These are phyloP conservation scores for Allantophomopsis cytisporea DNA, from an alignment of 2,329 filamentous ascomycete genomes.

Conservation along the genomic window DNA sequence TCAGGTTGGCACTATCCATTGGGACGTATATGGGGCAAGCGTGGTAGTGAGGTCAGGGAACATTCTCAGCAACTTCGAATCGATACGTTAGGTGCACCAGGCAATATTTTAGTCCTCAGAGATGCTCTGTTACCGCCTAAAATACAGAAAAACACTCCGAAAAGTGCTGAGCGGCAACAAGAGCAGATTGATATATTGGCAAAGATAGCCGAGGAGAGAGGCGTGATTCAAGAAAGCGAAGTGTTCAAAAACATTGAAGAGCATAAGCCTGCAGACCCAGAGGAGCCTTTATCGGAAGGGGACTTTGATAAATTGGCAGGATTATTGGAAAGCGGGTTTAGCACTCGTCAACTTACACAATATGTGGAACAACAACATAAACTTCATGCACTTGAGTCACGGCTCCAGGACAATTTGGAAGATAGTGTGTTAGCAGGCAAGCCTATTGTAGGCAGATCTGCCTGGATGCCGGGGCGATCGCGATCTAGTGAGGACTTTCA, in stretches of 20 bases:
- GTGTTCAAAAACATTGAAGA: conserved; percentile 15
- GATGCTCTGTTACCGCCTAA: conserved; percentile 10
- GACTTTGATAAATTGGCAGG: conserved; percentile 14
- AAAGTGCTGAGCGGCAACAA: conserved; percentile 1
- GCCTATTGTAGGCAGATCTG: conserved; percentile 8
- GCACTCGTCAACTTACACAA: conserved; percentile 12
- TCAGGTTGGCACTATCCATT: not conserved
- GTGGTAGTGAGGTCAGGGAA: conserved; percentile 9
- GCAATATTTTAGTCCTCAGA: conserved; percentile 17
- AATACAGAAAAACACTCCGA: not conserved
- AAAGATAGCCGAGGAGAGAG: conserved; percentile 13
- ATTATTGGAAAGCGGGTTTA: conserved; percentile 14
- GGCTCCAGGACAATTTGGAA: not conserved
- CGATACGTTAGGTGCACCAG: conserved; percentile 10
- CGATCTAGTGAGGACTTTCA: conserved; percentile 9
- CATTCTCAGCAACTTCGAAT: conserved; percentile 8
- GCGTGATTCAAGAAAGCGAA: conserved; percentile 12
- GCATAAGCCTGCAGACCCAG: conserved; percentile 9
- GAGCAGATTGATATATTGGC: conserved; percentile 16
- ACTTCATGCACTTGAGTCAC: not conserved
- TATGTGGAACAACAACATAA: conserved; percentile 8
- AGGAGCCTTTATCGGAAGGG: conserved; percentile 9
- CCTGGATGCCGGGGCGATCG: conserved; percentile 15
- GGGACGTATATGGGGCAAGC: not conserved
- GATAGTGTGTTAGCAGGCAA: conserved; percentile 1